Evolutionary conservation across 2,329 filamentous ascomycete genomes (phyloP).

Genomic region (Chaetomium sp.): DNA sequence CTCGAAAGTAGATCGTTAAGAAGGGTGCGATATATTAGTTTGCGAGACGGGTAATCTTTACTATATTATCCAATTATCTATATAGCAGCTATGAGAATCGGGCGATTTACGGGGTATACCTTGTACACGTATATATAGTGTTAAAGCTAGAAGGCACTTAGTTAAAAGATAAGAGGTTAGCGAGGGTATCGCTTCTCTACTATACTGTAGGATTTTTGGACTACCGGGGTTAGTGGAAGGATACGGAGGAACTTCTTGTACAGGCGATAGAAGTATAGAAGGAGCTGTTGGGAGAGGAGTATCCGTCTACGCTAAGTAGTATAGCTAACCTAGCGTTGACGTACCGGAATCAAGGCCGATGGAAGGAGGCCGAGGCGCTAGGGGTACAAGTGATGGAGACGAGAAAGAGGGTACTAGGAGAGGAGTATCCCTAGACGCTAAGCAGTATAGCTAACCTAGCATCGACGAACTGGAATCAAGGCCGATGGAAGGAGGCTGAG

Average conservation of each 20-base stretch:
- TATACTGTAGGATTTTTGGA: not conserved
- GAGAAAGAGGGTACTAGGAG: too few relatives aligned
- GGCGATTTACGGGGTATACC: slow-evolving; percentile 17
- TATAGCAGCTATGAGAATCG: slow-evolving; percentile 12
- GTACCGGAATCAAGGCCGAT: too few relatives aligned
- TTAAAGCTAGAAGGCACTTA: slow-evolving; percentile 20
- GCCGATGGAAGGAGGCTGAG: too few relatives aligned
- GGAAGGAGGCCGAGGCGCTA: too few relatives aligned
- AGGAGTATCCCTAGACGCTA: too few relatives aligned
- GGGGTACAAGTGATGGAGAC: too few relatives aligned
- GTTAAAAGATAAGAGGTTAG: slow-evolving; percentile 22
- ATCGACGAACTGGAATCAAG: too few relatives aligned
- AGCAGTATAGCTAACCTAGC: too few relatives aligned
- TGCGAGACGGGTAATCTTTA: slow-evolving; percentile 30
- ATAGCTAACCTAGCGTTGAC: too few relatives aligned
- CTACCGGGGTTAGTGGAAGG: slow-evolving; percentile 18
- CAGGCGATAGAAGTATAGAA: too few relatives aligned
- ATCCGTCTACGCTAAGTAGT: too few relatives aligned
- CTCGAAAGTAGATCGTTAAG: slow-evolving; percentile 37
- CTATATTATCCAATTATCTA: slow-evolving; percentile 34
- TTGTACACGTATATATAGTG: slow-evolving; percentile 35
- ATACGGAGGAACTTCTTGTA: slow-evolving; percentile 13
- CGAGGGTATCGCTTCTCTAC: slow-evolving; percentile 8
- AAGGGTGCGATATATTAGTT: slow-evolving; percentile 27
- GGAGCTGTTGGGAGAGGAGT: too few relatives aligned